phyloP scores from a whole-genome alignment of 2,329 filamentous ascomycete species.

The Verticillium nubilum region DNA sequence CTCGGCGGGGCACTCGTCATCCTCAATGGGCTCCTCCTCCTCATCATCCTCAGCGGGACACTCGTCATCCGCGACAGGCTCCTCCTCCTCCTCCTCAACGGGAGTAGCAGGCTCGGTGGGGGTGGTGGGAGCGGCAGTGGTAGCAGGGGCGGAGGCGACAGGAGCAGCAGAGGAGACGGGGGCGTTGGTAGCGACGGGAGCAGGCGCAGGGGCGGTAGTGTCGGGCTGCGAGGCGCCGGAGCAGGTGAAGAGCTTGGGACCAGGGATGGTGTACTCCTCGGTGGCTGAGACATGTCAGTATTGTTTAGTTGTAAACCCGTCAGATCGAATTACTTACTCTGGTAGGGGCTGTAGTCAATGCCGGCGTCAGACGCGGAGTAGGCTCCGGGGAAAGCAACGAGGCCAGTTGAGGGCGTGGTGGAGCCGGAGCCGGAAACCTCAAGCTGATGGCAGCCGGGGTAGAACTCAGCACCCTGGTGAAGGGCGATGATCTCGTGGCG shows the following conservation, averaged over 20 bases:
- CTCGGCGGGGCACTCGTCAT: conserved; percentile 8
- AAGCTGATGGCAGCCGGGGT: conserved; percentile 48
- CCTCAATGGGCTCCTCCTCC: conserved; percentile 4
- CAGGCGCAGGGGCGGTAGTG: not conserved
- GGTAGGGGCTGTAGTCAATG: conserved; percentile 42
- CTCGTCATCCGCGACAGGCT: conserved; percentile 1
- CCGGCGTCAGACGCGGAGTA: conserved; percentile 40
- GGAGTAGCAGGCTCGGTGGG: not conserved
- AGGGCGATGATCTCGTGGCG: conserved; percentile 48
- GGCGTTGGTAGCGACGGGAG: conserved; percentile 1
- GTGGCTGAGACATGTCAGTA: conserved; percentile 14
- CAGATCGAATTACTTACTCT: conserved; percentile 18
- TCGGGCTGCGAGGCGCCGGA: conserved; percentile 16
- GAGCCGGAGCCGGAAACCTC: conserved; percentile 39
- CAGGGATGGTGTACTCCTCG: conserved; percentile 37
- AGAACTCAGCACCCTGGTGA: conserved; percentile 46
- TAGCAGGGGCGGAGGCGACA: not conserved
- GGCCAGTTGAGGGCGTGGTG: conserved; percentile 23
- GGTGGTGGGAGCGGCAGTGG: conserved; percentile 2
- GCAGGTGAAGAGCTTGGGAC: conserved; percentile 42
- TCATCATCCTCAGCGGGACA: conserved; percentile 1
- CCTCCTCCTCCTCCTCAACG: conserved; percentile 1
- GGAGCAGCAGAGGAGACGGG: conserved; percentile 1
- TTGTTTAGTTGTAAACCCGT: not conserved
- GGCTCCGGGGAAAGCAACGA: conserved; percentile 43